A percentile compares a stretch with the other conserved stretches of the same genome.
These are phyloP conservation scores for Vitis labrusca DNA, from an alignment of 164 flowering plant species.

Conservation along the genomic window DNA sequence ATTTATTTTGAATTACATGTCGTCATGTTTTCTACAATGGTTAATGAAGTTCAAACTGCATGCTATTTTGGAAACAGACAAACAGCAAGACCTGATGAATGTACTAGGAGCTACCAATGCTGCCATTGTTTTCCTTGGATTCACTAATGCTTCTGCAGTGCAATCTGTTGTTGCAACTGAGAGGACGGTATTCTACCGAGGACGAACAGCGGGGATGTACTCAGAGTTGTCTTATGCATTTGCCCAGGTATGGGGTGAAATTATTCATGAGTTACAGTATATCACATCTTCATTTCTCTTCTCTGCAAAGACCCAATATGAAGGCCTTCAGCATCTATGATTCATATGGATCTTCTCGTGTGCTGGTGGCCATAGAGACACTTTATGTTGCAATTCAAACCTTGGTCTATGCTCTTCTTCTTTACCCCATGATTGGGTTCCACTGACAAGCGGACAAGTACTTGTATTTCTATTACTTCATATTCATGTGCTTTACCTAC, in stretches of 20 bases:
- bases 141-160: conserved; percentile 20
- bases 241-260: conserved; percentile 36
- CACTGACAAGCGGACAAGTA: conserved; percentile 38
- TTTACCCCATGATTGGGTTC: conserved; percentile 17
- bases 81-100: no score
- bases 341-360: no score
- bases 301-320: no score
- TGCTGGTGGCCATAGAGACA: conserved; percentile 50
- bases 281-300: no score
- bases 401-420: no score
- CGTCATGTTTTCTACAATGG: neutral
- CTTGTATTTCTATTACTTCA: conserved; percentile 44
- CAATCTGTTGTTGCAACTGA: conserved; percentile 25
- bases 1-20: neutral
- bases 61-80: neutral
- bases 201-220: conserved; percentile 30
- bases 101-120: neutral
- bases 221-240: conserved; percentile 45
- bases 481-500: conserved; percentile 44
- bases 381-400: conserved; percentile 14
- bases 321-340: no score
- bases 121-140: conserved; percentile 19
- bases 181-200: conserved; percentile 33
- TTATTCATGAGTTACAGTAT: neutral
- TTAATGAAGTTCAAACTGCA: no score